A percentile compares a stretch with the other conserved stretches of the same genome.
phyloP scores from a whole-genome alignment of 108 stramenopile genomes.

The Epithemia pelagica region DNA sequence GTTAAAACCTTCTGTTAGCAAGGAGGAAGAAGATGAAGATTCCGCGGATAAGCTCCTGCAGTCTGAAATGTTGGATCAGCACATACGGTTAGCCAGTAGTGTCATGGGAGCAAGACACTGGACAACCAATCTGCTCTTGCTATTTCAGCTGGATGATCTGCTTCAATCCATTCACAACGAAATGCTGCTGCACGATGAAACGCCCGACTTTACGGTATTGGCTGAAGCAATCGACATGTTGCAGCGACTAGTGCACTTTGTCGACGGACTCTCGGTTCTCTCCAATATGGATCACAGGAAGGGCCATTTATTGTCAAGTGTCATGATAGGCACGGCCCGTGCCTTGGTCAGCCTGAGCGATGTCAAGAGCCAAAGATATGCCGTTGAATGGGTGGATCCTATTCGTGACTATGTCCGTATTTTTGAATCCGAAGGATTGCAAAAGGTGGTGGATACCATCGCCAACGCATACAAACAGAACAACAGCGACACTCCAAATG shows the following conservation, averaged over 20 bases:
- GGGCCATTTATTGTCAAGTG: constrained; percentile 66
- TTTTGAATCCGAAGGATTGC: constrained; percentile 55
- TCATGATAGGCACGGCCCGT: constrained; percentile 56
- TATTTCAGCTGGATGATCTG: constrained; percentile 27
- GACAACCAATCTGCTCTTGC: constrained; percentile 45
- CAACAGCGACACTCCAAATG: neutral
- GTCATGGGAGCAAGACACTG: constrained; percentile 57
- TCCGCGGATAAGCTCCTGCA: constrained; percentile 22
- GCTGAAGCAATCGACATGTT: constrained; percentile 66
- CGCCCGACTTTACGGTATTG: constrained; percentile 53
- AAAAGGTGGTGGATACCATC: constrained; percentile 55
- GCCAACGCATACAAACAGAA: neutral
- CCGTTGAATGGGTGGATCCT: constrained; percentile 50
- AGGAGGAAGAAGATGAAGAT: constrained; percentile 33
- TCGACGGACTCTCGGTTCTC: constrained; percentile 38
- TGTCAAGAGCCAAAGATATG: constrained; percentile 67
- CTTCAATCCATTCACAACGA: constrained; percentile 15
- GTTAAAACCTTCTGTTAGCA: constrained; percentile 17
- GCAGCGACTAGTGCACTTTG: constrained; percentile 44
- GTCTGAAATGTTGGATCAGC: constrained; percentile 29
- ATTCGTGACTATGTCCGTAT: constrained; percentile 49
- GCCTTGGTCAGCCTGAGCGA: constrained; percentile 72
- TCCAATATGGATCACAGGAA: constrained; percentile 17
- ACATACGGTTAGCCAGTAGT: constrained; percentile 30
- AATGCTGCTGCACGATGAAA: constrained; percentile 27